These are phyloP conservation scores for Globisporangium paddicum DNA, from an alignment of 352 stramenopile genomes.

Conservation along the genomic window DNA sequence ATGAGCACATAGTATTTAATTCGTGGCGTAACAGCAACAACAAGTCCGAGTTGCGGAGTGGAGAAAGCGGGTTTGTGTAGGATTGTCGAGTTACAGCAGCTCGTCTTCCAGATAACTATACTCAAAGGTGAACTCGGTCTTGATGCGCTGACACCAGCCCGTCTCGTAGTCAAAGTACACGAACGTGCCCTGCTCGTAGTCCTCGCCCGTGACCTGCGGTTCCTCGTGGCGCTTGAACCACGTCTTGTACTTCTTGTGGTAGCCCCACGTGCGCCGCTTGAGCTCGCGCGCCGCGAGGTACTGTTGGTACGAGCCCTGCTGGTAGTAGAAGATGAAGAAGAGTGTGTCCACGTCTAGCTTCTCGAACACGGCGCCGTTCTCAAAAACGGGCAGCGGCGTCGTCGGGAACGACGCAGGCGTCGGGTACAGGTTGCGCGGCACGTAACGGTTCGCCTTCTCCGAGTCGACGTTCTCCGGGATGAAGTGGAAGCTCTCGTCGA, in stretches of 20 bases:
- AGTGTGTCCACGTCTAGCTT: constrained; percentile 97
- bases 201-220: constrained; percentile 94
- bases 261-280: constrained; percentile 98
- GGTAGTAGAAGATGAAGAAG: constrained; percentile 99
- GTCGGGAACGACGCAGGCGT: constrained; percentile 89
- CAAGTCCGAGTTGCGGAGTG: not conserved
- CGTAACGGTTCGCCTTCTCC: constrained; percentile 90
- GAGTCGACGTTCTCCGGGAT: constrained; percentile 88
- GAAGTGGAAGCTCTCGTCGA: constrained; percentile 90
- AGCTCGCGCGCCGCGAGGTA: constrained; percentile 97
- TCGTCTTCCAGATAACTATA: constrained; percentile 97
- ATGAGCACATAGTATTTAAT: constrained; percentile 13
- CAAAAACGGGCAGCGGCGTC: constrained; percentile 88
- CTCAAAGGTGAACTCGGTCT: constrained; percentile 99
- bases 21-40: constrained; percentile 4
- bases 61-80: not conserved
- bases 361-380: constrained; percentile 95
- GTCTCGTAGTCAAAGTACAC: constrained; percentile 99
- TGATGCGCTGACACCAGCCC: constrained; percentile 98
- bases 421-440: constrained; percentile 94
- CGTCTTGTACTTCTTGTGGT: constrained; percentile 99
- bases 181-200: constrained; percentile 99
- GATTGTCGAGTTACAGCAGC: constrained; percentile 31
- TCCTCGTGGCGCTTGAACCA: constrained; percentile 99
- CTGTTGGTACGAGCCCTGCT: constrained; percentile 98